phyloP scores from a whole-genome alignment of 1,284 basidiomycete genomes.

The Bjerkandera adusta region DNA sequence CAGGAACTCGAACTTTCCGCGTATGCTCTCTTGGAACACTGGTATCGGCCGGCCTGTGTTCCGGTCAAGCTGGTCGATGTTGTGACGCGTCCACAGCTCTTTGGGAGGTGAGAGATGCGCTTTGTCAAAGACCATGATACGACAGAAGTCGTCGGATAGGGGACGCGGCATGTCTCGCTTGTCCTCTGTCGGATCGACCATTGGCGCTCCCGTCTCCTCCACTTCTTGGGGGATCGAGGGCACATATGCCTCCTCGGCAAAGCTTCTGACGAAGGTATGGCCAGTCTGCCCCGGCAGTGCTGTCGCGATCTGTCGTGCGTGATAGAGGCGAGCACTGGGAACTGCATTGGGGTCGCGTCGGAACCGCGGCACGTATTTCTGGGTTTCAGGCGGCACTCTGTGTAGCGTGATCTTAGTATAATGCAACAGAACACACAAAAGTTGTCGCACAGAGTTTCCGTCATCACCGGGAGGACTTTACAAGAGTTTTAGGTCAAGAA shows the following conservation, averaged over 20 bases:
- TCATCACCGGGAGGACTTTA: too few species aligned
- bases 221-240: too few species aligned
- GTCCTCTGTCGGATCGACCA: too few species aligned
- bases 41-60: conserved; percentile 6
- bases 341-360: conserved; percentile 6
- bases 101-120: conserved; percentile 11
- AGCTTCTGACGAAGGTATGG: conserved; percentile 10
- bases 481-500: too few species aligned
- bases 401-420: too few species aligned
- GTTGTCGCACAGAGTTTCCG: too few species aligned
- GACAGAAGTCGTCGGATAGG: conserved; percentile 7
- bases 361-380: conserved; percentile 9
- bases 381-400: not conserved
- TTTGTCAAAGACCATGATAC: conserved; percentile 10
- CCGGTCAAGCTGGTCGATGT: conserved; percentile 5
- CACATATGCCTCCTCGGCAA: too few species aligned
- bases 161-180: not conserved
- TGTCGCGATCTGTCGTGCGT: conserved; percentile 1
- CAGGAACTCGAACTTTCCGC: conserved; percentile 7
- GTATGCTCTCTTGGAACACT: conserved; percentile 5
- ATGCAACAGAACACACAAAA: too few species aligned
- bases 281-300: not conserved
- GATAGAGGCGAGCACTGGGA: conserved; percentile 3
- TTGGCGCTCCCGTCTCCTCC: too few species aligned
- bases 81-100: conserved; percentile 14